Conservation (phyloP, 2,329 filamentous ascomycete genomes). For the Cladosporium phlei region DNA sequence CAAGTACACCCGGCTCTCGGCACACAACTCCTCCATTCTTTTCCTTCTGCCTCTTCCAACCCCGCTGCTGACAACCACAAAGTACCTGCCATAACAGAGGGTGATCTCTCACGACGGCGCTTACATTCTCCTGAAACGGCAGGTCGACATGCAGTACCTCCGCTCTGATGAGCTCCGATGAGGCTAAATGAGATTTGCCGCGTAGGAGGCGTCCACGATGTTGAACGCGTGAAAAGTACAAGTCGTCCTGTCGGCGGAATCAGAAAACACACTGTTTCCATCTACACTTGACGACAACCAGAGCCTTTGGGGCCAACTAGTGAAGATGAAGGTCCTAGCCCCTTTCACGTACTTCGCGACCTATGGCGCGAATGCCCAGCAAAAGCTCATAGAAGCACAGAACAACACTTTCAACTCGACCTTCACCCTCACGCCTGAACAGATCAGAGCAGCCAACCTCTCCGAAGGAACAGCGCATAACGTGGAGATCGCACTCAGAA, state of each 20-base stretch:
- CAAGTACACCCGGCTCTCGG: slow-evolving; percentile 6
- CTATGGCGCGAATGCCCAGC: not conserved
- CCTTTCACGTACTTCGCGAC: not conserved
- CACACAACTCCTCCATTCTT: not conserved
- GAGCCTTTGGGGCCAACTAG: not conserved
- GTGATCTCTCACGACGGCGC: not conserved
- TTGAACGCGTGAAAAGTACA: no score
- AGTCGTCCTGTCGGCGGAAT: not conserved
- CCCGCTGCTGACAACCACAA: not conserved
- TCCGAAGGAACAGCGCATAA: slow-evolving; percentile 17
- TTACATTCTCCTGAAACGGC: not conserved
- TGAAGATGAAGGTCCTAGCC: not conserved
- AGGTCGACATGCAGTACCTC: not conserved
- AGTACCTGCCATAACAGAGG: not conserved
- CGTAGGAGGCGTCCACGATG: not conserved
- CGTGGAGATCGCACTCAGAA: slow-evolving; percentile 25
- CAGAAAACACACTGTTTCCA: not conserved
- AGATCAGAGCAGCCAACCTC: slow-evolving; percentile 22
- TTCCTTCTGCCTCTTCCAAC: not conserved
- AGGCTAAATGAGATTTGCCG: not conserved
- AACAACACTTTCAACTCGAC: slow-evolving; percentile 25
- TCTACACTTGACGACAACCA: not conserved
- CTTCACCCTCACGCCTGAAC: slow-evolving; percentile 18
- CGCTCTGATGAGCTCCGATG: not conserved
- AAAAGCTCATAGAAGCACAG: slow-evolving; percentile 13